Evolutionary conservation across 1,284 basidiomycete species (phyloP).

Genomic region (Golubevia sp.): DNA sequence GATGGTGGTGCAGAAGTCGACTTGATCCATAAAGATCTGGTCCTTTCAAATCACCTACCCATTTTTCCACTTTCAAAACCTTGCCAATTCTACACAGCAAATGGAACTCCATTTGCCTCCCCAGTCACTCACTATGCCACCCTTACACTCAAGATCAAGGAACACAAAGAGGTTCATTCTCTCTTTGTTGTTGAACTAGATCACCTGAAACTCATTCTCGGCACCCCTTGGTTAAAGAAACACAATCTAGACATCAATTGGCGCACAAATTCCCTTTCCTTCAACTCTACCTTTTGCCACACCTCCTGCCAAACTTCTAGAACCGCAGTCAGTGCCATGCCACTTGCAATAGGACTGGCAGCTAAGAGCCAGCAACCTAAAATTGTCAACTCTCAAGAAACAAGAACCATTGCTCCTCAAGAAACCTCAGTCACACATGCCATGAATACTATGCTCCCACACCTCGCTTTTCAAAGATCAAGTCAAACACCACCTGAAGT

Average conservation of each 20-base stretch:
- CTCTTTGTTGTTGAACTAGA: constrained; percentile 3
- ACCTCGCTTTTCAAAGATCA: too few species aligned
- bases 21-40: constrained; percentile 3
- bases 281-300: too few species aligned
- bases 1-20: constrained; percentile 5
- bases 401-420: too few species aligned
- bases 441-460: too few species aligned
- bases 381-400: too few species aligned
- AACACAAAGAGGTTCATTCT: neutral
- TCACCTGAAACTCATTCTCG: constrained; percentile 3
- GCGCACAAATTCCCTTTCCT: too few species aligned
- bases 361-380: too few species aligned
- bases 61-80: neutral
- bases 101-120: constrained; percentile 3
- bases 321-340: too few species aligned
- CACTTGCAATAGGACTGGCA: too few species aligned
- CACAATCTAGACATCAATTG: constrained; percentile 9
- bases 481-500: too few species aligned
- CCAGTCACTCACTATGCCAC: neutral
- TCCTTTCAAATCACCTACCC: neutral
- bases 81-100: constrained; percentile 3
- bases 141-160: constrained; percentile 2
- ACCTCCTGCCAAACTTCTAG: too few species aligned
- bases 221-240: constrained; percentile 3
- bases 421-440: too few species aligned